Percentiles rank a stretch among this genome's conserved stretches.
phyloP scores from a whole-genome alignment of 2,329 filamentous ascomycete genomes.

The Pseudocercospora fuligena region DNA sequence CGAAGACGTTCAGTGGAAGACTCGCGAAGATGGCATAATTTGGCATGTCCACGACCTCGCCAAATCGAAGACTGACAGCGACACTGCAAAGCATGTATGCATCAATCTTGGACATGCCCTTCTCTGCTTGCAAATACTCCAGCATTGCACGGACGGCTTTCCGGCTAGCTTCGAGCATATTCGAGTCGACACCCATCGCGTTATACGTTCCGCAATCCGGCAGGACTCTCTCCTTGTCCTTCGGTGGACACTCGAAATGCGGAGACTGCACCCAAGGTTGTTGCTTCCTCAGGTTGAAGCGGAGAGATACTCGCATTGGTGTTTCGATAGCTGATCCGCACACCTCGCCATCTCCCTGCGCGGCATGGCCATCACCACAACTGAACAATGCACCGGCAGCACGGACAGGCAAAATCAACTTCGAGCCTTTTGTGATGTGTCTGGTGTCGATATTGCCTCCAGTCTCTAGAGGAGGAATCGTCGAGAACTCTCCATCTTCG shows the following conservation, averaged over 20 bases:
- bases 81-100: slow-evolving; percentile 32
- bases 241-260: slow-evolving; percentile 24
- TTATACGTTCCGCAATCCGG: slow-evolving; percentile 27
- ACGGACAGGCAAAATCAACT: slow-evolving; percentile 24
- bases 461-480: slow-evolving; percentile 26
- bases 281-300: slow-evolving; percentile 25
- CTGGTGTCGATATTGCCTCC: slow-evolving; percentile 32
- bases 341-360: slow-evolving; percentile 30
- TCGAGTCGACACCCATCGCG: slow-evolving; percentile 27
- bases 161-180: slow-evolving; percentile 25
- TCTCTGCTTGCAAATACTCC: slow-evolving; percentile 20
- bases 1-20: slow-evolving; percentile 27
- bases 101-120: slow-evolving; percentile 21
- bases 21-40: slow-evolving; percentile 29
- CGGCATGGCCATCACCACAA: slow-evolving; percentile 32
- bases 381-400: slow-evolving; percentile 26
- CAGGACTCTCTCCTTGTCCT: slow-evolving; percentile 11
- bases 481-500: slow-evolving; percentile 22
- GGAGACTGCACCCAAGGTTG: slow-evolving; percentile 24
- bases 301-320: slow-evolving; percentile 23
- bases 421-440: slow-evolving; percentile 27
- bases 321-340: slow-evolving; percentile 29
- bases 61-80: slow-evolving; percentile 26
- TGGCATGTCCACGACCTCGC: slow-evolving; percentile 31
- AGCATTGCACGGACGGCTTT: slow-evolving; percentile 31